Base-by-base conservation (phyloP, 345 rosid genomes). In the Turritis glabra region DNA sequence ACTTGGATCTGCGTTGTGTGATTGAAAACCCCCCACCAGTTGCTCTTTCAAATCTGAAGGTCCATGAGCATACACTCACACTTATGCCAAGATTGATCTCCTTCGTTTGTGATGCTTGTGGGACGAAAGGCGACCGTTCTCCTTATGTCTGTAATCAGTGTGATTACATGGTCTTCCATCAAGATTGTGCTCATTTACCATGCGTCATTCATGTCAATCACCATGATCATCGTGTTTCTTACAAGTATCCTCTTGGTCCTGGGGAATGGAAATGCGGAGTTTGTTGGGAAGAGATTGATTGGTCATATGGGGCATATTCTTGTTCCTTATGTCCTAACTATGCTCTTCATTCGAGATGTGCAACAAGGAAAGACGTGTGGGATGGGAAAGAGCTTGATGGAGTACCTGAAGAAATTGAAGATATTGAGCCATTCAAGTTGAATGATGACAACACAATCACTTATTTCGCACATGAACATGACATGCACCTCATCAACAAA, bases 101-200 rank as follows among this genome's bases (percentile, higher is more conserved):
- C 3, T 59, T 66, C 11, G 27, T 32, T 10, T 79, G 79, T 29
- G 67, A 79, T 63, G 78, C 61, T 22, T 79, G 79, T 17, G 79
- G 79, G 3, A 14, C 0, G 0, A 3, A 65, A 12, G 80, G 77
- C 0, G 56, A 63, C 13, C 56, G 19, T 13, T 0, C 50, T 17
- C 82, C 82, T 3, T 74, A 57, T 41, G 1, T 57, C 0, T 79
- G 46, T 23, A 15, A 14, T 41, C 35, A 8, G 3, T 43, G 75
- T 15, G 1, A 51, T 51, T 11, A 10, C 55, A 51, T 51, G 27
- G 60, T 59, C 11, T 2, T 43, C 17, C 48, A 43, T 7, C 48
- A 43, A 63, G 0, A 33, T 0, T 79, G 79, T 46, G 55, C 68
- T 12, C 6, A 0, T 2, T 9, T 54, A 35, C 65, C 74, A 21